Percentiles rank a stretch among this genome's conserved stretches.
Conservation (phyloP, 352 stramenopile genomes). For the Phytophthora sojae region DNA sequence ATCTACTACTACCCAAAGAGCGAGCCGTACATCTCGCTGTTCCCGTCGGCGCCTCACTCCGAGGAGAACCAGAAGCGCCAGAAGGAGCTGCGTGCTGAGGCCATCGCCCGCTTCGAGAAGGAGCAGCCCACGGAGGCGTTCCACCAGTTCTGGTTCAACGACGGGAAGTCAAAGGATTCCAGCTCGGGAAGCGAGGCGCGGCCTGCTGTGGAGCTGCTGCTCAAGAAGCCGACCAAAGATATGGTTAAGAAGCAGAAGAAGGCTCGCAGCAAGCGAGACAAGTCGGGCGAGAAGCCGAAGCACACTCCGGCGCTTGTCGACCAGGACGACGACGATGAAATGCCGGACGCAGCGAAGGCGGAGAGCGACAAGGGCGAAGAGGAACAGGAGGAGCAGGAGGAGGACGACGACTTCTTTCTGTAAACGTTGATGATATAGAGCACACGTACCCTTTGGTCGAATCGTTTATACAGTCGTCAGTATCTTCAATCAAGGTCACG, state of each 20-base stretch:
- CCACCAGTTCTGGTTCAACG: conserved; percentile 79
- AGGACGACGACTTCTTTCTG: conserved; percentile 80
- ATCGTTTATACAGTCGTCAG: not conserved
- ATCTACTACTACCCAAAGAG: conserved; percentile 84
- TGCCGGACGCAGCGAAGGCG: conserved; percentile 21
- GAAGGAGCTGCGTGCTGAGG: conserved; percentile 50
- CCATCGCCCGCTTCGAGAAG: conserved; percentile 59
- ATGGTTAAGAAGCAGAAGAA: conserved; percentile 79
- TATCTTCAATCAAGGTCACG: conserved; percentile 18
- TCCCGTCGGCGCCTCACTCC: conserved; percentile 60
- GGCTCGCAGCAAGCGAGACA: conserved; percentile 55
- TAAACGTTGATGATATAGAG: conserved; percentile 38
- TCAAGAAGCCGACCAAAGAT: conserved; percentile 76
- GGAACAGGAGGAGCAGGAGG: conserved; percentile 50
- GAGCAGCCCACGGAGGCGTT: conserved; percentile 71
- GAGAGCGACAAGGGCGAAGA: conserved; percentile 30
- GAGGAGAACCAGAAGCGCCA: conserved; percentile 61
- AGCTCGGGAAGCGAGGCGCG: conserved; percentile 10
- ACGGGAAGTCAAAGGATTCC: conserved; percentile 44
- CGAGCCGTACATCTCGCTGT: conserved; percentile 78
- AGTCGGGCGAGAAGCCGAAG: conserved; percentile 44
- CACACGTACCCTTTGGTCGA: not conserved
- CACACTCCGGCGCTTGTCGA: conserved; percentile 55
- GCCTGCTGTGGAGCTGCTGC: conserved; percentile 55
- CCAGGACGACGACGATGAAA: conserved; percentile 56